Evolutionary conservation across 495 filamentous ascomycete species (phyloP).

Genomic region (Hypoxylon cercidicola): DNA sequence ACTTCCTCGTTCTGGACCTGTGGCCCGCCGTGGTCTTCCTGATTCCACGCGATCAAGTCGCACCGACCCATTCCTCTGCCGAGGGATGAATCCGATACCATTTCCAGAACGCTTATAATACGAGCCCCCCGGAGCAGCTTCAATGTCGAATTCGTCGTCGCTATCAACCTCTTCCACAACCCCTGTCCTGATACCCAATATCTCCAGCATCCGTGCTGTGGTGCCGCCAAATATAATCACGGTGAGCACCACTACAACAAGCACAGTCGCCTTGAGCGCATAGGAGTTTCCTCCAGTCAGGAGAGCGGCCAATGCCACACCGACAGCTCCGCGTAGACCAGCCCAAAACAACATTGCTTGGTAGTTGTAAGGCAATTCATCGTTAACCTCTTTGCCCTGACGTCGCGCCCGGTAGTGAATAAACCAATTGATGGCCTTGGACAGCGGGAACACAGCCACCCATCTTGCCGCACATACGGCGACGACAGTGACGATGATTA

Average conservation of each 20-base stretch:
- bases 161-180: conserved; percentile 96
- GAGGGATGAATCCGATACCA: conserved; percentile 80
- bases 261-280: conserved; percentile 86
- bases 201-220: conserved; percentile 98
- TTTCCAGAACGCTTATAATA: conserved; percentile 79
- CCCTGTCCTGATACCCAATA: conserved; percentile 90
- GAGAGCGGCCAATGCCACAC: conserved; percentile 93
- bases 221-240: conserved; percentile 99
- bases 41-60: conserved; percentile 45
- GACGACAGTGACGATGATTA: conserved; percentile 90
- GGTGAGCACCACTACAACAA: conserved; percentile 96
- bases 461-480: conserved; percentile 93
- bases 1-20: conserved; percentile 54
- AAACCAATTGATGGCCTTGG: conserved; percentile 90
- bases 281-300: conserved; percentile 80
- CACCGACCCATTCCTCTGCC: conserved; percentile 53
- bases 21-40: conserved; percentile 47
- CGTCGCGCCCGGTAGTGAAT: conserved; percentile 88
- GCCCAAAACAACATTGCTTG: conserved; percentile 99
- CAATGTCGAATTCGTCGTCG: conserved; percentile 98
- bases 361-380: conserved; percentile 91
- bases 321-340: conserved; percentile 93
- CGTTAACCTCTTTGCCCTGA: conserved; percentile 79
- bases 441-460: conserved; percentile 93
- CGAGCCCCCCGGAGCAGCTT: conserved; percentile 74